phyloP scores from a whole-genome alignment of 192 early-diverging fungal species.

The Neocallimastix lanati region DNA sequence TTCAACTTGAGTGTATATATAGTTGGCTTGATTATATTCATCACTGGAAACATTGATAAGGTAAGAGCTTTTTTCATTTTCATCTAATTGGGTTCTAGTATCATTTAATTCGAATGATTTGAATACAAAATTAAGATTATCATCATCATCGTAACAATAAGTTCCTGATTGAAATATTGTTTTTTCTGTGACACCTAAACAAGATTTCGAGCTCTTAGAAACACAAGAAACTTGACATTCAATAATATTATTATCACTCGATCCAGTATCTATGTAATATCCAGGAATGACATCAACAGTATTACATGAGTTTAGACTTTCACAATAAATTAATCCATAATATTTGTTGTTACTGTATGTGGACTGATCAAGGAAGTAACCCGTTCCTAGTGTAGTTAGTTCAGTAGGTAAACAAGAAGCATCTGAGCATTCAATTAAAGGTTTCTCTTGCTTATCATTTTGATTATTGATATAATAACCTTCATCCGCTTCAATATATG shows the following conservation, averaged over 20 bases:
- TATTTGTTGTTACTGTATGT: background rate
- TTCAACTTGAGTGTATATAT: background rate
- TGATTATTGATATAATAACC: background rate
- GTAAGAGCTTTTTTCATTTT: background rate
- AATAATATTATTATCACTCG: background rate
- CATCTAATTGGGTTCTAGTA: background rate
- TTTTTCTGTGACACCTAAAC: background rate
- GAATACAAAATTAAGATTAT: background rate
- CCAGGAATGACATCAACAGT: background rate
- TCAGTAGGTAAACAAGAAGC: background rate
- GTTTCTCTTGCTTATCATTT: background rate
- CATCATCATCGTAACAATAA: background rate
- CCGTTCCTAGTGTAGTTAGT: background rate
- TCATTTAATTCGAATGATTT: background rate
- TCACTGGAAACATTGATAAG: background rate
- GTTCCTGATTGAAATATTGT: background rate
- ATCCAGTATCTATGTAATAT: background rate
- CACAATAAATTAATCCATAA: background rate
- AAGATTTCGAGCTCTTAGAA: background rate
- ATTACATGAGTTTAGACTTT: background rate
- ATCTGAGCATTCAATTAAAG: background rate
- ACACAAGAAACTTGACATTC: background rate
- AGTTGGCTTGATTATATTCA: background rate
- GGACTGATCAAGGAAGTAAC: background rate
- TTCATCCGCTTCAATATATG: background rate